phyloP scores from a whole-genome alignment of 768 basidiomycete species.

The Pisolithus tinctorius region DNA sequence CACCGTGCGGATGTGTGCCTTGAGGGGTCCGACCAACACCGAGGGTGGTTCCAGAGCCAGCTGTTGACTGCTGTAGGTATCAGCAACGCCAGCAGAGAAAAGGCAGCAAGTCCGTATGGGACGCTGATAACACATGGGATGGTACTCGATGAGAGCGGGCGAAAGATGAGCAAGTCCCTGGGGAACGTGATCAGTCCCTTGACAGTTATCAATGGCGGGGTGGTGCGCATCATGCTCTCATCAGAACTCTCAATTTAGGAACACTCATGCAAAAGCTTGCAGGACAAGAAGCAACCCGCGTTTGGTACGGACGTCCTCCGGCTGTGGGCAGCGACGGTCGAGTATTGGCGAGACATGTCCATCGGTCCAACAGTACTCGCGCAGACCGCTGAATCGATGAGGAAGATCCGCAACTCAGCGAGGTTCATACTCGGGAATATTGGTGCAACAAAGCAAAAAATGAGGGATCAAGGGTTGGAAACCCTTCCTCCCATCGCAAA shows the following conservation, averaged over 20 bases:
- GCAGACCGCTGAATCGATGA: conserved; percentile 66
- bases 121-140: conserved; percentile 93
- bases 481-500: conserved; percentile 9
- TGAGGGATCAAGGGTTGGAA: not conserved
- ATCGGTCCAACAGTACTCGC: conserved; percentile 74
- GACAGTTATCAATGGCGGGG: conserved; percentile 70
- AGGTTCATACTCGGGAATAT: conserved; percentile 85
- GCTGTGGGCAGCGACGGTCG: conserved; percentile 87
- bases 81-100: conserved; percentile 9
- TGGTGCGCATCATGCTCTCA: conserved; percentile 38
- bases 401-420: conserved; percentile 82
- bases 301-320: conserved; percentile 86
- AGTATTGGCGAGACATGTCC: conserved; percentile 84
- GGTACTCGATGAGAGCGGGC: conserved; percentile 84
- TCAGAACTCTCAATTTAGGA: not conserved
- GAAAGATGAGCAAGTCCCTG: conserved; percentile 95
- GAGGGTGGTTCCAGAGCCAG: conserved; percentile 98
- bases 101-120: conserved; percentile 51
- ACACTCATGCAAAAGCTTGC: conserved; percentile 2
- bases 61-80: conserved; percentile 71
- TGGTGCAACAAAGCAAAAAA: conserved; percentile 22
- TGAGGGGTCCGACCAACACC: conserved; percentile 95
- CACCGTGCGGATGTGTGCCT: conserved; percentile 79
- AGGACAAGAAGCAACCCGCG: conserved; percentile 66
- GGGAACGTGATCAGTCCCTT: conserved; percentile 89